A percentile compares a stretch with the other conserved stretches of the same genome.
Conservation (phyloP, 116 monocot genomes). For the Thalassia testudinum region DNA sequence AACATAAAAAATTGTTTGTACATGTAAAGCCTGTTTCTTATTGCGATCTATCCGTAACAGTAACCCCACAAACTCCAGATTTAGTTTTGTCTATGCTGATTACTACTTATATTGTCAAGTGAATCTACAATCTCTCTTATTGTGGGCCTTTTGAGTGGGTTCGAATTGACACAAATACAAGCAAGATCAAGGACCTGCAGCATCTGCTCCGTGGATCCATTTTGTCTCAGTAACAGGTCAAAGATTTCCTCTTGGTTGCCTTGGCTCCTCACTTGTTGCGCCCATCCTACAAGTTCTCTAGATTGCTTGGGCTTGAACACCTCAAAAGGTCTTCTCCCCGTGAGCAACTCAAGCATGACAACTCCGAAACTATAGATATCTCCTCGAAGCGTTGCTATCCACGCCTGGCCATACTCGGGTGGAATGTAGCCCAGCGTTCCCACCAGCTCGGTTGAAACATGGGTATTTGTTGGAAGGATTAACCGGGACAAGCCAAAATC, state of each 20-base stretch:
- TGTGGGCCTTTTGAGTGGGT: constrained; percentile 37
- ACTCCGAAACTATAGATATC: constrained; percentile 75
- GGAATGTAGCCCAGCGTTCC: constrained; percentile 76
- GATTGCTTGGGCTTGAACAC: constrained; percentile 33
- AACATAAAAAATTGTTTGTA: too few relatives aligned
- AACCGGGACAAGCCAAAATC: constrained; percentile 76
- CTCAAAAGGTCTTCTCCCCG: constrained; percentile 47
- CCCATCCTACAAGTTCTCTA: constrained; percentile 44
- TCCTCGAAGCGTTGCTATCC: constrained; percentile 45
- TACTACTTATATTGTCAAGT: constrained; percentile 17
- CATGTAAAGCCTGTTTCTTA: too few relatives aligned
- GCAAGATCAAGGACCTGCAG: constrained; percentile 35
- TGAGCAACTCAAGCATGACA: constrained; percentile 52
- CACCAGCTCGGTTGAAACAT: constrained; percentile 60
- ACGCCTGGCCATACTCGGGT: constrained; percentile 59
- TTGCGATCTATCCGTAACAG: too few relatives aligned
- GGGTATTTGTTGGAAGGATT: constrained; percentile 47
- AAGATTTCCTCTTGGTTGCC: constrained; percentile 31
- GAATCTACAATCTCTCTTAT: constrained; percentile 35
- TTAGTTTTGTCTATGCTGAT: too few relatives aligned
- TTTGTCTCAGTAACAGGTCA: constrained; percentile 27
- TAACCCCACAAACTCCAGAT: too few relatives aligned
- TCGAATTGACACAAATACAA: constrained; percentile 26
- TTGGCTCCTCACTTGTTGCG: constrained; percentile 30
- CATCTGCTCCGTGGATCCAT: constrained; percentile 30